Percentiles rank a stretch among this genome's conserved stretches.
These are phyloP conservation scores for Xylaria nigripes DNA, from an alignment of 495 filamentous ascomycete species.

Conservation along the genomic window DNA sequence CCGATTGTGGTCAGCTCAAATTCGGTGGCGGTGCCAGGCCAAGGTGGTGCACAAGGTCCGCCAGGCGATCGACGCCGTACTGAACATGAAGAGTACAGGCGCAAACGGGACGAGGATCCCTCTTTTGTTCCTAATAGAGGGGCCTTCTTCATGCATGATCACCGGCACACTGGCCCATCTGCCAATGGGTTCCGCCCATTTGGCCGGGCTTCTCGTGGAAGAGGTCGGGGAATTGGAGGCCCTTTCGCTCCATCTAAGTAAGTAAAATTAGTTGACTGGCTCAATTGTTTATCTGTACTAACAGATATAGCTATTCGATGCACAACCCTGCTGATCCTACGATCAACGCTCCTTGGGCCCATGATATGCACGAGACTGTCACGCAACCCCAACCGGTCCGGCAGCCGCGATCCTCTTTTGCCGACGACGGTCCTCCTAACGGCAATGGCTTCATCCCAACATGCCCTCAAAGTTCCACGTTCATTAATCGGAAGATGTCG, in stretches of 20 bases:
- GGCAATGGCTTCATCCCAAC: conserved; percentile 39
- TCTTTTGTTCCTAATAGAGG: conserved; percentile 92
- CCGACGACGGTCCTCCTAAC: conserved; percentile 36
- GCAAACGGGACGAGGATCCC: conserved; percentile 80
- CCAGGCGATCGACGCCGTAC: conserved; percentile 62
- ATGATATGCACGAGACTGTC: conserved; percentile 89
- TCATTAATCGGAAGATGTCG: conserved; percentile 53
- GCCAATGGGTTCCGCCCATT: conserved; percentile 70
- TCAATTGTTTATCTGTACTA: conserved; percentile 14
- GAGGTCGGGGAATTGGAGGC: conserved; percentile 42
- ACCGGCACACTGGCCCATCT: conserved; percentile 64
- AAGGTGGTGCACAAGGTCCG: conserved; percentile 38
- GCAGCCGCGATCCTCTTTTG: conserved; percentile 27
- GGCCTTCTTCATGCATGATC: conserved; percentile 95
- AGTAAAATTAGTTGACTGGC: conserved; percentile 15
- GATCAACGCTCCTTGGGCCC: conserved; percentile 72
- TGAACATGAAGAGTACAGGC: conserved; percentile 85
- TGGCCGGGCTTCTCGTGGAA: conserved; percentile 49
- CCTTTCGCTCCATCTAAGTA: conserved; percentile 54
- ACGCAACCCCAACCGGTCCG: conserved; percentile 37
- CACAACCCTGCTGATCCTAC: conserved; percentile 45
- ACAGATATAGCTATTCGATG: conserved; percentile 35
- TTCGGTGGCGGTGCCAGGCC: conserved; percentile 18
- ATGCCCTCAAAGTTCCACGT: conserved; percentile 31
- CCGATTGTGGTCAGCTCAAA: conserved; percentile 42